Base-by-base conservation (phyloP, 129 eudicot species). In the Centrapalus pauciflorus region DNA sequence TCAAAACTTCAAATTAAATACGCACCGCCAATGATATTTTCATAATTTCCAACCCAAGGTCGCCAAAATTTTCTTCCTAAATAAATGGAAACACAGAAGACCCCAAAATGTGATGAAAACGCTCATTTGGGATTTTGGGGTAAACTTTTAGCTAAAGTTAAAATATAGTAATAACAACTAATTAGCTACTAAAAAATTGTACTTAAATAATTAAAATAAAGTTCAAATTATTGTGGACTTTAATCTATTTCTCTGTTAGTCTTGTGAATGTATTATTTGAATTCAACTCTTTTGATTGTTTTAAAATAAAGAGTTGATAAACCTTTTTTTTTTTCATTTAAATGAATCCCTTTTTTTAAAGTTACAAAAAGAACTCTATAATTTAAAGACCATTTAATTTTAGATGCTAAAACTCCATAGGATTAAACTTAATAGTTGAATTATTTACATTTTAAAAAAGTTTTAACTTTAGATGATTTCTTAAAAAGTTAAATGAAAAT, bases 51-150 rank as follows among this genome's bases (percentile, higher is more conserved):
- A 24, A 52, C 57, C 28, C 57, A 51, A 51, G 57, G 59, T 10
- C 32, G 25, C 59, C 59, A 52, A 54, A 21, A 24, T 54, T 54
- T 54, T 54, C 60, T 54, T 54, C 60, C 60, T 54, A 54, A 54
- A 54, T 21, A 23, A 13, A 23, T 13, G 24, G 34, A 23, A 54
- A 54, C 60, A 54, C 1, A 54, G 19, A 25, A 48, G 25, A 4
- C 54, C 16, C 54, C 54, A 16, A 48, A 48, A 48, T 48, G 54
- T 3, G 19, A 48, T 48, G 54, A 24, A 5, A 23, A 48, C 19
- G 54, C 54, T 48, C 54, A 16, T 48, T 48, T 48, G 54, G 54
- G 54, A n/a, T n/a, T n/a, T n/a, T n/a, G n/a, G n/a, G n/a, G 54
- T 6, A 6, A 48, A 48, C 5, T 14, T 16, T 48, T 17, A 48